Evolutionary conservation across 208 protist species (phyloP).

Genomic region (Acanthamoeba lenticulata): DNA sequence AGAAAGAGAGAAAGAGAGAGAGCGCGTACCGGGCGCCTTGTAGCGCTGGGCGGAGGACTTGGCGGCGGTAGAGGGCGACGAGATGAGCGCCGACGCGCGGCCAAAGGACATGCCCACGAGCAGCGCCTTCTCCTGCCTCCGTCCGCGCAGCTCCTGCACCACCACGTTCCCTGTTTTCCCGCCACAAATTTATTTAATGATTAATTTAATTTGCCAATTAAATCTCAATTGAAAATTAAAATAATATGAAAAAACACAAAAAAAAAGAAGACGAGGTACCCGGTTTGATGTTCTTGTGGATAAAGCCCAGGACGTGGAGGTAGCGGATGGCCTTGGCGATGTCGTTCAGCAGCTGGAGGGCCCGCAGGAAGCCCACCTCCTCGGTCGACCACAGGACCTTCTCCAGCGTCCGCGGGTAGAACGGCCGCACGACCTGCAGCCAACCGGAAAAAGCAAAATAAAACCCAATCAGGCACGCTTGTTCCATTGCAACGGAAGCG

Average conservation of each 20-base stretch:
- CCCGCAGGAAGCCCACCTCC: not conserved
- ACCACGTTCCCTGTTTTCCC: not conserved
- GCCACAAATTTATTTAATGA: not conserved
- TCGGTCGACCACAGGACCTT: conserved; percentile 1
- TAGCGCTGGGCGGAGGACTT: not conserved
- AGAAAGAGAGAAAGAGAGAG: too few species aligned
- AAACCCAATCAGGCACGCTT: not conserved
- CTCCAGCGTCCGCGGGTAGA: conserved; percentile 8
- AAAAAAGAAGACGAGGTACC: not conserved
- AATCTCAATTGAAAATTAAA: not conserved
- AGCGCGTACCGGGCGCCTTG: not conserved
- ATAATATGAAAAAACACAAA: too few species aligned
- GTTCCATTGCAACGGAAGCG: too few species aligned
- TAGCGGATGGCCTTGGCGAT: conserved; percentile 16
- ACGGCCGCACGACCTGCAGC: not conserved
- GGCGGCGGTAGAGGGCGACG: not conserved
- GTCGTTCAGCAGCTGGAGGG: not conserved
- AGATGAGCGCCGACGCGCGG: not conserved
- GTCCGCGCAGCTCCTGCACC: not conserved
- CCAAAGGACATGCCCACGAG: not conserved
- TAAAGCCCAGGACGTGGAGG: not conserved
- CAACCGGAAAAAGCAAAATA: not conserved
- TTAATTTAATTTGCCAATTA: not conserved
- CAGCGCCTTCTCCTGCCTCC: not conserved
- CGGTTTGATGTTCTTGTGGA: conserved; percentile 1